Evolutionary conservation across 441 rosid species (phyloP).

Genomic region (Cnidoscolus chayamansa): DNA sequence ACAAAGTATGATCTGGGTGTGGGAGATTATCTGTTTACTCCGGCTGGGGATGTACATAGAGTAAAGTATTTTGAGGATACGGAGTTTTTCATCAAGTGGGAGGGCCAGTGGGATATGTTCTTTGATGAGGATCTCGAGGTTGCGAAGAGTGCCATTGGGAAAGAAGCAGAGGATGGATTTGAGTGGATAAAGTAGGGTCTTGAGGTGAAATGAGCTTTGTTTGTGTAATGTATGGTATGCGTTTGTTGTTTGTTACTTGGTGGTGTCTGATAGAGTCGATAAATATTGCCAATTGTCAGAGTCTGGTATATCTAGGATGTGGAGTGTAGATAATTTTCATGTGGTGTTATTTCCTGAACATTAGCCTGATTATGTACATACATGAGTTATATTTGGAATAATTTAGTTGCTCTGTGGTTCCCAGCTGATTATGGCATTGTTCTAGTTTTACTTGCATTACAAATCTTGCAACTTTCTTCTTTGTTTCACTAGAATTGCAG

Average conservation of each 20-base stretch:
- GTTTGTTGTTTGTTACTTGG: background rate
- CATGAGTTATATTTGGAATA: background rate
- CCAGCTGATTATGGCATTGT: background rate
- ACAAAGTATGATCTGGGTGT: conserved; percentile 50
- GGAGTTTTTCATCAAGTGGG: conserved; percentile 87
- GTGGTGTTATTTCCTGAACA: background rate
- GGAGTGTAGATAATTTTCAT: too few species aligned
- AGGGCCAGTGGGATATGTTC: conserved; percentile 73
- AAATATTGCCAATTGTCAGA: too few species aligned
- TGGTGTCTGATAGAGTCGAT: too few species aligned
- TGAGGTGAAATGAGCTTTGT: background rate
- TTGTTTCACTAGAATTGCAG: background rate
- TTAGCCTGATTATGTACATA: background rate
- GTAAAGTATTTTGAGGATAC: conserved; percentile 83
- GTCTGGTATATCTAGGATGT: too few species aligned
- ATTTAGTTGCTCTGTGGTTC: background rate
- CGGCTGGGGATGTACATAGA: conserved; percentile 72
- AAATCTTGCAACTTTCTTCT: background rate
- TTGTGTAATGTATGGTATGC: background rate
- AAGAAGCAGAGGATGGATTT: conserved; percentile 40
- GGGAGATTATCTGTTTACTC: conserved; percentile 76
- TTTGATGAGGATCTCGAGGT: conserved; percentile 74
- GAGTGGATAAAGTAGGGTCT: conserved; percentile 5
- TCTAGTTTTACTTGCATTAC: background rate
- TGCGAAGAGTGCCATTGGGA: conserved; percentile 43